Evolutionary conservation across 169 alveolate species (phyloP).

Genomic region (Cryptosporidium tyzzeri): DNA sequence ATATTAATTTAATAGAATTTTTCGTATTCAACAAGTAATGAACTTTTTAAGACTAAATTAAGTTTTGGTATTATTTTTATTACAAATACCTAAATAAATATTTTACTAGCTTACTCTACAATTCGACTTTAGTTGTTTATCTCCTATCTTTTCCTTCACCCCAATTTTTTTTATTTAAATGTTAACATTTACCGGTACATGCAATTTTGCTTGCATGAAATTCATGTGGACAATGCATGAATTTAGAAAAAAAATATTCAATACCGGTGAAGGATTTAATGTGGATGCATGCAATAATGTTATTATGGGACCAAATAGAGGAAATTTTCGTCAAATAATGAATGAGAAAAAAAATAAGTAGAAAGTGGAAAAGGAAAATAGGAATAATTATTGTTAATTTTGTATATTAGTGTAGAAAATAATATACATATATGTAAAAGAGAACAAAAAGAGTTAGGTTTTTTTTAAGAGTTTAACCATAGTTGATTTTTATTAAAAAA

Average conservation of each 20-base stretch:
- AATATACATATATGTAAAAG: not conserved
- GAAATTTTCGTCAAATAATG: not conserved
- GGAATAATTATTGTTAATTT: not conserved
- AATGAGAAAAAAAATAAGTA: no score
- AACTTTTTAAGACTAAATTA: no score
- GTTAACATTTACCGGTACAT: not conserved
- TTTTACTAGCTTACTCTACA: no score
- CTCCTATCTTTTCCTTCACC: no score
- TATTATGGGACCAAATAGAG: not conserved
- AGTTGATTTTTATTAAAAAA: not conserved
- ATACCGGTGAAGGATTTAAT: slow-evolving; percentile 8
- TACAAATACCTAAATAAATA: no score
- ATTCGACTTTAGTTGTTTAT: no score
- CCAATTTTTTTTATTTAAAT: not conserved
- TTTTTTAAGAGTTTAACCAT: not conserved
- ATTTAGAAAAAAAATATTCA: not conserved
- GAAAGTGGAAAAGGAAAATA: no score
- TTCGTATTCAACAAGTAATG: no score
- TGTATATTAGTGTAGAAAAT: not conserved
- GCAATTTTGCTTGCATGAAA: not conserved
- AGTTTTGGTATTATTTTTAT: no score
- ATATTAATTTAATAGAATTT: no score
- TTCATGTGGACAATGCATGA: not conserved
- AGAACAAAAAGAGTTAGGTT: not conserved
- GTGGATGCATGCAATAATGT: slow-evolving; percentile 1